Conservation (phyloP, 495 filamentous ascomycete genomes). For the Cercophora newfieldiana region DNA sequence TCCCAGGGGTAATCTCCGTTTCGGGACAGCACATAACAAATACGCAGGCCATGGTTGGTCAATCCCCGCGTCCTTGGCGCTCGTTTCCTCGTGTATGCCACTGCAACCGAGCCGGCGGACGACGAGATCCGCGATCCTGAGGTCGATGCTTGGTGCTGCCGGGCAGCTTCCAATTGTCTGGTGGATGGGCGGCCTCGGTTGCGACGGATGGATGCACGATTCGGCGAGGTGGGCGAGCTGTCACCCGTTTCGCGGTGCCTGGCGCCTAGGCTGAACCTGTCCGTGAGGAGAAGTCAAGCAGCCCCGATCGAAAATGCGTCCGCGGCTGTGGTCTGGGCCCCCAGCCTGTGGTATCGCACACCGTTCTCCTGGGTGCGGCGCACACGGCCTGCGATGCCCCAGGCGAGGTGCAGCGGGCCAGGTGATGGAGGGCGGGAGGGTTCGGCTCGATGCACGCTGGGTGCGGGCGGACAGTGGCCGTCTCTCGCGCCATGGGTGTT, state of each 20-base stretch:
- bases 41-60: constrained; percentile 10
- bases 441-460: background rate
- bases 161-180: too few relatives aligned
- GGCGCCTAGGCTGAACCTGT: background rate
- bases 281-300: constrained; percentile 8
- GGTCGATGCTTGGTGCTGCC: too few relatives aligned
- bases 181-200: constrained; percentile 7
- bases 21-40: constrained; percentile 12
- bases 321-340: constrained; percentile 3
- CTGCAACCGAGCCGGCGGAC: constrained; percentile 8
- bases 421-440: too few relatives aligned
- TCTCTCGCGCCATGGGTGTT: background rate
- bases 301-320: background rate
- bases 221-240: constrained; percentile 13
- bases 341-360: background rate
- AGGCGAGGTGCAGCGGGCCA: background rate
- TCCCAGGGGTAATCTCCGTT: constrained; percentile 8
- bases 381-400: background rate
- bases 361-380: background rate
- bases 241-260: background rate
- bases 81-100: background rate
- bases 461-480: background rate
- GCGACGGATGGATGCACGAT: constrained; percentile 22
- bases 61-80: background rate
- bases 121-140: background rate